Evolutionary conservation across 2,329 filamentous ascomycete species (phyloP).

Genomic region (Trichoderma asperellum): DNA sequence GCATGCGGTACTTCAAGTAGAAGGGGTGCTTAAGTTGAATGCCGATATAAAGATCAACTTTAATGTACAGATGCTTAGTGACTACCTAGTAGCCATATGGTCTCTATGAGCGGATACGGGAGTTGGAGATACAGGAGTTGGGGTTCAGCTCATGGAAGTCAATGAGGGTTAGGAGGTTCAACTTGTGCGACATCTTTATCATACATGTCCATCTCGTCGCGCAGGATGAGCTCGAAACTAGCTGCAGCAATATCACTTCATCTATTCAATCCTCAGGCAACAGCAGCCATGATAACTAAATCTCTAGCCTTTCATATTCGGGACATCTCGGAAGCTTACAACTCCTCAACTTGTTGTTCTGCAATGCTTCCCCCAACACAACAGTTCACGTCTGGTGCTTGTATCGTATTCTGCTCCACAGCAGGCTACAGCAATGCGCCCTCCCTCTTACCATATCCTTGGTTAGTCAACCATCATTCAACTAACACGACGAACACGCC

Average conservation of each 20-base stretch:
- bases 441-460: not conserved
- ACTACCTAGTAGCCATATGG: not conserved
- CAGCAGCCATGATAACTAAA: not conserved
- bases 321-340: not conserved
- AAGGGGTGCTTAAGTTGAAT: conserved; percentile 24
- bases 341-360: not conserved
- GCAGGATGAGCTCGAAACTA: not conserved
- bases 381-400: not conserved
- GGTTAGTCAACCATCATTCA: not conserved
- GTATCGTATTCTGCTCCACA: not conserved
- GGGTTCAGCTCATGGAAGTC: not conserved
- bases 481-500: not conserved
- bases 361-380: not conserved
- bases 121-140: not conserved
- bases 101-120: not conserved
- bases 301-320: not conserved
- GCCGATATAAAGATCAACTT: conserved; percentile 11
- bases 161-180: not conserved
- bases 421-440: not conserved
- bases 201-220: not conserved
- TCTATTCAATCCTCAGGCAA: not conserved
- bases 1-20: conserved; percentile 1
- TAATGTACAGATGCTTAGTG: not conserved
- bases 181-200: not conserved
- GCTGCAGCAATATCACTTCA: too few species aligned